phyloP scores from a whole-genome alignment of 352 stramenopile species.

The Pythium dissotocum region DNA sequence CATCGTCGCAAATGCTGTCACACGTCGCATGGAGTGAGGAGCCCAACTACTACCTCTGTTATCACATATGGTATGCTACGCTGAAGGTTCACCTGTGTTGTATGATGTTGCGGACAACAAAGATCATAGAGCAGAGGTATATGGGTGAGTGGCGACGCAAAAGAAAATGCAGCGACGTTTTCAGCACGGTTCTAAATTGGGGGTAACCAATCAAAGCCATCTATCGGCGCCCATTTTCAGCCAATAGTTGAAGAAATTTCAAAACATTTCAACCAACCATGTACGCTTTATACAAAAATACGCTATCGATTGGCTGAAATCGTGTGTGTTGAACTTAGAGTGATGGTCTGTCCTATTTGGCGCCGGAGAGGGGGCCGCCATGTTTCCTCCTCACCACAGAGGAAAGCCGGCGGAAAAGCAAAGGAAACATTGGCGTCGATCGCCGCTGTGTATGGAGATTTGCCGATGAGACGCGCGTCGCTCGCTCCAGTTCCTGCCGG shows the following conservation, averaged over 20 bases:
- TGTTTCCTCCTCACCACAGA: conserved; percentile 4
- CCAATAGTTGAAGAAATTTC: neutral
- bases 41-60: neutral
- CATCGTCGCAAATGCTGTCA: neutral
- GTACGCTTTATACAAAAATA: conserved; percentile 6
- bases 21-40: conserved; percentile 4
- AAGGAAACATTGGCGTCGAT: neutral
- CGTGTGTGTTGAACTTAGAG: conserved; percentile 25
- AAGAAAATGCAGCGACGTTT: conserved; percentile 9
- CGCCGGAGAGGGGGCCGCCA: neutral
- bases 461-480: conserved; percentile 18
- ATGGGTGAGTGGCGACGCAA: conserved; percentile 1
- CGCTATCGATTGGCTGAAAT: conserved; percentile 14
- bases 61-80: neutral
- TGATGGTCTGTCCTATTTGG: conserved; percentile 26
- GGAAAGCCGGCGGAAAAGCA: conserved; percentile 7
- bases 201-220: conserved; percentile 12
- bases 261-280: conserved; percentile 1
- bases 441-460: conserved; percentile 3
- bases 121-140: conserved; percentile 2
- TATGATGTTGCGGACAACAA: neutral
- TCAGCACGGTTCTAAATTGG: conserved; percentile 4
- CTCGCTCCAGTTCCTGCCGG: conserved; percentile 7
- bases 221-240: neutral
- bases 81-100: neutral